These are phyloP conservation scores for Alliaria petiolata DNA, from an alignment of 345 rosid species.

Conservation along the genomic window DNA sequence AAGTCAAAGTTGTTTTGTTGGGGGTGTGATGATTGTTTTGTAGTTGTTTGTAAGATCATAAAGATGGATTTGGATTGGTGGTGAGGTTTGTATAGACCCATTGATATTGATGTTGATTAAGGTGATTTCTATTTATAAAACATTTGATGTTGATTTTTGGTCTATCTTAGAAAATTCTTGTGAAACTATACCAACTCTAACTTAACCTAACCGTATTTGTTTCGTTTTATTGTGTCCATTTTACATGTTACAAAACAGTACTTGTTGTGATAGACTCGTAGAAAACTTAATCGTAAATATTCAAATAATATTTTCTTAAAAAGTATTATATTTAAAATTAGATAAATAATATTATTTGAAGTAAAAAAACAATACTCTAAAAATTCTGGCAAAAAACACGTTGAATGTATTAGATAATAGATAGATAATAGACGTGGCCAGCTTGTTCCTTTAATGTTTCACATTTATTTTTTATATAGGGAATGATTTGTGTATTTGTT, in stretches of 20 bases:
- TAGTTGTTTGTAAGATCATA: constrained; percentile 3
- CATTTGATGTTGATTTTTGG: too few species aligned
- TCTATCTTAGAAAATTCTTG: too few species aligned
- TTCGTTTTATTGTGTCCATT: too few species aligned
- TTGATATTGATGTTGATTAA: not conserved
- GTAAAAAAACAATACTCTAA: not conserved
- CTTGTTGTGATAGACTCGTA: too few species aligned
- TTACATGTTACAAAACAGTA: too few species aligned
- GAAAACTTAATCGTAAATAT: too few species aligned
- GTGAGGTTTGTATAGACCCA: constrained; percentile 10
- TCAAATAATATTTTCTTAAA: too few species aligned
- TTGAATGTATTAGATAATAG: not conserved
- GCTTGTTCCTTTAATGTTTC: not conserved
- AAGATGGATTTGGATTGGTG: constrained; percentile 4
- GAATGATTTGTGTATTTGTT: not conserved
- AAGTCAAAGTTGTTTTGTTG: not conserved
- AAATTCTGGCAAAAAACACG: not conserved
- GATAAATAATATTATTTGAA: too few species aligned
- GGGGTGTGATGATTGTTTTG: constrained; percentile 5
- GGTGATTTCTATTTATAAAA: too few species aligned
- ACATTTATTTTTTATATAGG: not conserved
- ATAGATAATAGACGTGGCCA: not conserved
- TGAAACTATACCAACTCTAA: too few species aligned
- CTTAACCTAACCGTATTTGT: too few species aligned
- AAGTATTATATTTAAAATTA: too few species aligned